Evolutionary conservation across 2,329 filamentous ascomycete genomes (phyloP).

Genomic region (Diplodia sapinea): DNA sequence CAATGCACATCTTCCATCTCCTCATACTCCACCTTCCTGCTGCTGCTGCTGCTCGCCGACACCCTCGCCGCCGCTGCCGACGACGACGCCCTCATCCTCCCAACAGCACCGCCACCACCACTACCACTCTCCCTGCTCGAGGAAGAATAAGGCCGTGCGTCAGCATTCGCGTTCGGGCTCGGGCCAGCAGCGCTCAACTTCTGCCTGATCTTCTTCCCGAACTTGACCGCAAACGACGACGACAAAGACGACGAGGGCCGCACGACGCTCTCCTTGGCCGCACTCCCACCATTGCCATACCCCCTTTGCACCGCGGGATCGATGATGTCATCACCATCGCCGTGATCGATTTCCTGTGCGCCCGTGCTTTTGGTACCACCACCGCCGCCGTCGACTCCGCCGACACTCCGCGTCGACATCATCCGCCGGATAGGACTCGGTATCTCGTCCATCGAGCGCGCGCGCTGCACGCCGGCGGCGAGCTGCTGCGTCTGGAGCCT

Average conservation of each 20-base stretch:
- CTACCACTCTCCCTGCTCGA: constrained; percentile 5
- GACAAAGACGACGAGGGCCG: neutral
- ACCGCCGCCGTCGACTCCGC: neutral
- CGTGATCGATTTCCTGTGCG: neutral
- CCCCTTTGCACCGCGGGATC: neutral
- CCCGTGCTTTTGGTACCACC: neutral
- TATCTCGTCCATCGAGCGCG: constrained; percentile 20
- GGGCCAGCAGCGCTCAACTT: neutral
- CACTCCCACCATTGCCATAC: neutral
- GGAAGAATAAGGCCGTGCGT: neutral
- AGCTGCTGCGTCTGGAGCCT: neutral
- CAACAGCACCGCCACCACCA: neutral
- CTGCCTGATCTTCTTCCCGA: constrained; percentile 27
- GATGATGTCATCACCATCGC: neutral
- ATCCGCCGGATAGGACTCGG: constrained; percentile 21
- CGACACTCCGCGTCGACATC: constrained; percentile 13
- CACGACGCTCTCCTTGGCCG: neutral
- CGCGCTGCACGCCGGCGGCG: neutral
- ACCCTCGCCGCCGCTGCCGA: no score
- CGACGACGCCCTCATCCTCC: neutral
- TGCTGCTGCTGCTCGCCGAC: neutral
- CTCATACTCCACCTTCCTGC: constrained; percentile 15
- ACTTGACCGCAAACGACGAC: neutral
- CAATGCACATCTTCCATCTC: constrained; percentile 31
- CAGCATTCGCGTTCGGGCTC: neutral